Evolutionary conservation across 768 basidiomycete species (phyloP).

Genomic region (Lanmaoa pseudosensibilis): DNA sequence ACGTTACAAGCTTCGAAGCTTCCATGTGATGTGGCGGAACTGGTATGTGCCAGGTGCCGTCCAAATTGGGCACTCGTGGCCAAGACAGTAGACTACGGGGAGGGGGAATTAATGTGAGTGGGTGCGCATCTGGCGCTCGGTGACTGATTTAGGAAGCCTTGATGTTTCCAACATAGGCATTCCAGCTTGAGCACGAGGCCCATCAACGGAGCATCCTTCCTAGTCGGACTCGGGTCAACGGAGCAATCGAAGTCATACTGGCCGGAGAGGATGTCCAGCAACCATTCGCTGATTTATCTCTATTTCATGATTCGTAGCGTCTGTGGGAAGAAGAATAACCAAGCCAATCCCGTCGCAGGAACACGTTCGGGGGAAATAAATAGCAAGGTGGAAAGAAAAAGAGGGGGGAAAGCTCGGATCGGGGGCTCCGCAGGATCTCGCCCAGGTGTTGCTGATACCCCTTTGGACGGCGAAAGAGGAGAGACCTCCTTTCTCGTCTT

Average conservation of each 20-base stretch:
- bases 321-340: neutral
- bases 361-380: neutral
- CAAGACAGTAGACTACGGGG: constrained; percentile 6
- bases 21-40: constrained; percentile 60
- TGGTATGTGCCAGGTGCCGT: constrained; percentile 21
- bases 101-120: constrained; percentile 1
- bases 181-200: constrained; percentile 57
- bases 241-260: constrained; percentile 53
- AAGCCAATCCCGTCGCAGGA: neutral
- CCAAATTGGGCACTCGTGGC: constrained; percentile 3
- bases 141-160: constrained; percentile 1
- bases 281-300: constrained; percentile 66
- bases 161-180: constrained; percentile 19
- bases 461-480: constrained; percentile 1
- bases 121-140: neutral
- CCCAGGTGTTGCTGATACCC: neutral
- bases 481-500: constrained; percentile 7
- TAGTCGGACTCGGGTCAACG: constrained; percentile 39
- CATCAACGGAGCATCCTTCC: constrained; percentile 56
- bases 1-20: constrained; percentile 32
- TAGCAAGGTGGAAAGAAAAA: neutral
- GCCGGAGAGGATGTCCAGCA: constrained; percentile 40
- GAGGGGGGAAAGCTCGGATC: neutral
- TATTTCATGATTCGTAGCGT: constrained; percentile 33
- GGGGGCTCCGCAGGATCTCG: neutral